Percentiles rank a stretch among this genome's conserved stretches.
phyloP scores from a whole-genome alignment of 1,139 yeast species.

The Pichia sp. region DNA sequence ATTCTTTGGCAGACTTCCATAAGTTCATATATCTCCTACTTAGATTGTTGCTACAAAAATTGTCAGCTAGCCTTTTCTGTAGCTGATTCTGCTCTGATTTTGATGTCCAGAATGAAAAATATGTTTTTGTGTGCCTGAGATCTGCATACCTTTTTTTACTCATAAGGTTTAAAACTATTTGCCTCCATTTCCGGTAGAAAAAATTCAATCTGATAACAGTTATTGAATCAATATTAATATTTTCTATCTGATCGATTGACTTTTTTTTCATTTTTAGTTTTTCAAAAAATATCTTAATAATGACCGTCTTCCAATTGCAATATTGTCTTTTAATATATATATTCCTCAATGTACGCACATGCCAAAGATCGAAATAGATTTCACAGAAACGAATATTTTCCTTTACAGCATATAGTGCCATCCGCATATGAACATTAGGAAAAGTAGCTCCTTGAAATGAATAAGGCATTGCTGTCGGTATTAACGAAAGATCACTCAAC shows the following conservation, averaged over 20 bases:
- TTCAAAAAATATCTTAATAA: not conserved
- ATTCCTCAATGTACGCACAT: slow-evolving; percentile 13
- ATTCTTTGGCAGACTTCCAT: slow-evolving; percentile 10
- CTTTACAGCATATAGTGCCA: slow-evolving; percentile 24
- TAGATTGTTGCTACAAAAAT: not conserved
- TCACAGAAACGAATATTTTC: slow-evolving; percentile 21
- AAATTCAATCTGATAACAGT: not conserved
- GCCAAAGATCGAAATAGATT: slow-evolving; percentile 25
- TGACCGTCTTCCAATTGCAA: not conserved
- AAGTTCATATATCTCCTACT: not conserved
- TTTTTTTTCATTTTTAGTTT: slow-evolving; percentile 8
- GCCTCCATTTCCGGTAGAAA: slow-evolving; percentile 1
- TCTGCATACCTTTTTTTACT: not conserved
- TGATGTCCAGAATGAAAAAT: not conserved
- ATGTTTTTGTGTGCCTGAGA: not conserved
- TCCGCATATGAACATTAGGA: slow-evolving; percentile 29
- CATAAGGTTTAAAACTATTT: not conserved
- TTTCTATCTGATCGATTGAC: not conserved
- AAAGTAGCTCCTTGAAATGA: slow-evolving; percentile 15
- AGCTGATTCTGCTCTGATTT: not conserved
- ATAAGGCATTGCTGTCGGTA: slow-evolving; percentile 23
- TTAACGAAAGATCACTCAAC: slow-evolving; percentile 17
- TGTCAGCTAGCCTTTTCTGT: not conserved
- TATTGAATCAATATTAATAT: not conserved
- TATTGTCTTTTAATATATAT: not conserved